These are phyloP conservation scores for Bauhinia variegata DNA, from an alignment of 306 rosid genomes.

Conservation along the genomic window DNA sequence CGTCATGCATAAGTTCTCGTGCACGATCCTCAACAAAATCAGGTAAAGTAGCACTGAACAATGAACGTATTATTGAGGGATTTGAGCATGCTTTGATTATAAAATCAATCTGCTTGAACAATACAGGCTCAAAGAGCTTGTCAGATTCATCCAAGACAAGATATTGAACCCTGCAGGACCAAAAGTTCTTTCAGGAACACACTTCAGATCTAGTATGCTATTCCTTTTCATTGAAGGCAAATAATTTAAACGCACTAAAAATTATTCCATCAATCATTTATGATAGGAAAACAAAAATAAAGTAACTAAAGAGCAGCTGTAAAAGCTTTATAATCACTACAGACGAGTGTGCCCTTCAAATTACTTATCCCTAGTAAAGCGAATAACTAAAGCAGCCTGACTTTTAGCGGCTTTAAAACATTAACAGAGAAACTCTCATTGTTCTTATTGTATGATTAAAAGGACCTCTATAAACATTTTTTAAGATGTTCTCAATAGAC, in stretches of 20 bases:
- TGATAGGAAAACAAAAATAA: neutral
- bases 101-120: conserved; percentile 83
- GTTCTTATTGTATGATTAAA: neutral
- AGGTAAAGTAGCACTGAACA: conserved; percentile 96
- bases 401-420: neutral
- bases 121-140: conserved; percentile 86
- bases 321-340: neutral
- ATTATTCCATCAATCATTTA: conserved; percentile 9
- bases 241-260: neutral
- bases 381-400: neutral
- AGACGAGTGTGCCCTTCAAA: conserved; percentile 4
- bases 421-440: neutral
- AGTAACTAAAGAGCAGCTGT: conserved; percentile 7
- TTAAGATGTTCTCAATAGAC: neutral
- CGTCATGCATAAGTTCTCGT: conserved; percentile 93
- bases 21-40: conserved; percentile 94
- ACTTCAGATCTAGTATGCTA: neutral
- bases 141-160: conserved; percentile 97
- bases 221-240: conserved; percentile 12
- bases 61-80: conserved; percentile 77
- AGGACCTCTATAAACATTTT: neutral
- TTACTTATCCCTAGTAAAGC: neutral
- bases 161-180: conserved; percentile 75
- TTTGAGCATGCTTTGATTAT: conserved; percentile 91
- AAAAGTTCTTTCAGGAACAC: conserved; percentile 33